Base-by-base conservation (phyloP, 1,284 basidiomycete species). In the Lentinus polychrous region DNA sequence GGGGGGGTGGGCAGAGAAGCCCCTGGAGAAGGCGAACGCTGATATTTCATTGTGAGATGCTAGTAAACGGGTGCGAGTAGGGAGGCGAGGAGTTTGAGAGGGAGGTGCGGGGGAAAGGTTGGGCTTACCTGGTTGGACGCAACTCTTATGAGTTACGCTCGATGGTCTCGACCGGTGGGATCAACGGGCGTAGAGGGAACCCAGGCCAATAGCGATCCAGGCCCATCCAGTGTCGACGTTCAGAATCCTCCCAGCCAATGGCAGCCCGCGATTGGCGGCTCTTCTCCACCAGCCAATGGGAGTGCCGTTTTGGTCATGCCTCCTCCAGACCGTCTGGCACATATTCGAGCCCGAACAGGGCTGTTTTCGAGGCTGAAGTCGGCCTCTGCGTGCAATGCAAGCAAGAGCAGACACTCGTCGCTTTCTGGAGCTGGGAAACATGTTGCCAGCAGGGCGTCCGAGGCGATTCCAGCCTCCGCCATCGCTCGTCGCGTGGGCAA, bases 1-100 rank as follows among this genome's bases (percentile, higher is more conserved):
- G 73, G 73, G 14, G 73, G 72, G 35, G 73, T 76, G 18, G 73
- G 73, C 45, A 74, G 70, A 48, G 61, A 55, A 14, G 49, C 50
- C 47, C 56, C 55, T 3, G 59, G 59, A 31, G 58, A 54, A 46
- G 58, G 59, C 38, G 62, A 60, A 50, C 59, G 54, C 12, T 40
- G 12, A 54, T 57, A 60, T 44, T 61, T 57, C 57, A 61, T 61
- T 41, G 38, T 38, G 38, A 38, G 18, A 38, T 46, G 18, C 27
- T 6, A n/a, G 32, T 23, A n/a, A n/a, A 12, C 12, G 12, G 20
- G 6, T 33, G 32, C n/a, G 27, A n/a, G 5, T 6, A 31, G 43
- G 15, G 32, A 36, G 14, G 22, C 11, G 35, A 32, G 17, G 15
- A 6, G 12, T 15, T 4, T 11, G 42, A 43, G 42, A 27, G 22